These are phyloP conservation scores for Microdochium bolleyi DNA, from an alignment of 2,329 filamentous ascomycete genomes.

Conservation along the genomic window DNA sequence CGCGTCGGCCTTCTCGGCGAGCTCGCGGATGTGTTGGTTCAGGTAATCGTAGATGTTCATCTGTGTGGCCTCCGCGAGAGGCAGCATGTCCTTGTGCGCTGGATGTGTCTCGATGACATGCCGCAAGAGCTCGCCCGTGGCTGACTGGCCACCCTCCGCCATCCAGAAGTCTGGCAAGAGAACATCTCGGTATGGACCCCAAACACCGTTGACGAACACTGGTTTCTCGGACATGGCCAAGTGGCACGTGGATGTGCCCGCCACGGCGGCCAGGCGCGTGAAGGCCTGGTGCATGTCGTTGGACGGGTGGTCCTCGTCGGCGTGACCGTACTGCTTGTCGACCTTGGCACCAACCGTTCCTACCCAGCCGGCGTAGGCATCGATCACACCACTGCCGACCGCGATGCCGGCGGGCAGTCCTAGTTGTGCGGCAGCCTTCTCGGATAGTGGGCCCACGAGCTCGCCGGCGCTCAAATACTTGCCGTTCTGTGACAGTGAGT, in stretches of 20 bases:
- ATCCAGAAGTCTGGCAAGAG: constrained; percentile 91
- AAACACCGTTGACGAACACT: constrained; percentile 91
- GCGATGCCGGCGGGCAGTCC: constrained; percentile 82
- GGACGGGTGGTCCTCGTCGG: constrained; percentile 59
- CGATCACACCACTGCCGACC: constrained; percentile 92
- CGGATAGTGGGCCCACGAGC: constrained; percentile 75
- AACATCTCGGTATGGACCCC: constrained; percentile 95
- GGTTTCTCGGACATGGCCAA: constrained; percentile 90
- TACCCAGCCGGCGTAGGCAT: constrained; percentile 98
- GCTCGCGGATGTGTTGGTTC: constrained; percentile 74
- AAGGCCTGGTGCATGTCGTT: constrained; percentile 93
- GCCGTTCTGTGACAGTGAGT: constrained; percentile 59
- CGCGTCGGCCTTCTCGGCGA: constrained; percentile 60
- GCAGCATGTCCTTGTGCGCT: constrained; percentile 72
- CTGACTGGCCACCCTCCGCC: constrained; percentile 93
- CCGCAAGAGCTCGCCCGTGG: constrained; percentile 88
- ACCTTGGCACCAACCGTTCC: constrained; percentile 98
- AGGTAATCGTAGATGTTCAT: constrained; percentile 93
- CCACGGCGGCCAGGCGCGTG: constrained; percentile 84
- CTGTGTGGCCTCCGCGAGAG: constrained; percentile 72
- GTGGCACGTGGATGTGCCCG: constrained; percentile 95
- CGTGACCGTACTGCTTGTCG: constrained; percentile 58
- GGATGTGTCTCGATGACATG: constrained; percentile 94
- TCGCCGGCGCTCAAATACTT: constrained; percentile 88
- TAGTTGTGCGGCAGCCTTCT: constrained; percentile 74